Evolutionary conservation across 2,329 filamentous ascomycete genomes (phyloP), one percentile per base, ranked within the genome.

Genomic region (Ceratocystis diversiconidia): DNA sequence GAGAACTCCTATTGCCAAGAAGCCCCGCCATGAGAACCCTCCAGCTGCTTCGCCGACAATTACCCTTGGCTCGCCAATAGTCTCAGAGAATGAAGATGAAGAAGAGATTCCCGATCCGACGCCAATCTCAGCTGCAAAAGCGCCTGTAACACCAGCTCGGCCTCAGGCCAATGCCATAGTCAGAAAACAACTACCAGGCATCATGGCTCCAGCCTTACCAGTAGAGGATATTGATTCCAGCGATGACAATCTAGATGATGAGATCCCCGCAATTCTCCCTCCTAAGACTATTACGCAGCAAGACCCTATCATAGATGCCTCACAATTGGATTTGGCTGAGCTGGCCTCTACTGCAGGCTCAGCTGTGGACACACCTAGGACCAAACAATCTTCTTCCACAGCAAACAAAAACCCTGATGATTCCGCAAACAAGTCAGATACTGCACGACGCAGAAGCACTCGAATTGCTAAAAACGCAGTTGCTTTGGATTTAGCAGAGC

Each of bases 181-280:
- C 28, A 17, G 55, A 30, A 59, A 59, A 36, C 52, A 30, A 28
- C 55, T n/a, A 22, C 55, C 28, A 8, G 28, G 25, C 17, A 3
- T 30, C 30, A 59, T 59, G 6, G 22, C 4, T 25, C 10, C 55
- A n/a, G 32, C 55, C n/a, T 28, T 68, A 19, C 15, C 68, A 57
- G 19, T 68, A 22, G 46, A 68, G 41, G 43, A 66, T 25, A 19
- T 70, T 63, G 30, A 70, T 28, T 7, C 67, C 63, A 28, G 65
- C 55, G 15, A 69, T 65, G 22, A 69, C 65, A 17, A 69, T 44
- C 17, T 67, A 55, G 8, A 57, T 30, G 32, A 48, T 36, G 15
- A 60, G 43, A 64, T 64, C 17, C 63, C 50, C 3, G 61, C 61
- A 19, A 28, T 62, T 30, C 3, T 62, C 6, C 36, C 60, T 22